Evolutionary conservation across 345 rosid species (phyloP).

Genomic region (Durio zibethinus): DNA sequence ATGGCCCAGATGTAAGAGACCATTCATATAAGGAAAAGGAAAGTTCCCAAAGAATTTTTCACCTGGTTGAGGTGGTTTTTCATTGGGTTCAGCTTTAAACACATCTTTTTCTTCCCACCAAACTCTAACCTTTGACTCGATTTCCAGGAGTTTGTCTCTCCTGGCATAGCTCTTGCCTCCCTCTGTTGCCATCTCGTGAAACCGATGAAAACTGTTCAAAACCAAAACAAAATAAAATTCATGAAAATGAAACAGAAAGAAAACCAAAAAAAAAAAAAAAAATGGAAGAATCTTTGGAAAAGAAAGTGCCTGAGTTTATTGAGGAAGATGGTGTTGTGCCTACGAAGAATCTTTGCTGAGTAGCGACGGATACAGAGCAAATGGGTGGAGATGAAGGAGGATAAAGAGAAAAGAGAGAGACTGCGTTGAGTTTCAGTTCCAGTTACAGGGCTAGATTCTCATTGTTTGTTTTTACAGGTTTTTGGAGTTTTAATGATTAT

Average conservation of each 20-base stretch:
- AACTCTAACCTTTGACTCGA: conserved; percentile 38
- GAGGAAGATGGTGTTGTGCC: not conserved
- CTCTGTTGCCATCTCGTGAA: too few species aligned
- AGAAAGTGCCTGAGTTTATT: not conserved
- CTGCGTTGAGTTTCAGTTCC: too few species aligned
- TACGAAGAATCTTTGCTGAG: not conserved
- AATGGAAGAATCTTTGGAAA: not conserved
- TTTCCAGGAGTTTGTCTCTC: conserved; percentile 55
- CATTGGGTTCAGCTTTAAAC: conserved; percentile 39
- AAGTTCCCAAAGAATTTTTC: conserved; percentile 9
- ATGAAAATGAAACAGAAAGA: too few species aligned
- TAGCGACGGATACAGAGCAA: too few species aligned
- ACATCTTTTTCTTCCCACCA: conserved; percentile 77
- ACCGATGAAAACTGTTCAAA: not conserved
- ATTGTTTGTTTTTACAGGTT: too few species aligned
- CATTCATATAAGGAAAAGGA: conserved; percentile 12
- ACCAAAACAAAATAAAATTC: not conserved
- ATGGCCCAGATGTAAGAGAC: conserved; percentile 2
- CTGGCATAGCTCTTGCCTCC: too few species aligned
- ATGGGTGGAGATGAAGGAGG: too few species aligned
- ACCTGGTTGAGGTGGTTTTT: not conserved
- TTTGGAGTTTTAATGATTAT: too few species aligned
- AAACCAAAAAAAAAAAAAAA: too few species aligned
- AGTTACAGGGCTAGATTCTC: too few species aligned
- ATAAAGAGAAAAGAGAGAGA: too few species aligned